These are phyloP conservation scores for Ananas comosus DNA, from an alignment of 176 grass and related monocot species.

Conservation along the genomic window DNA sequence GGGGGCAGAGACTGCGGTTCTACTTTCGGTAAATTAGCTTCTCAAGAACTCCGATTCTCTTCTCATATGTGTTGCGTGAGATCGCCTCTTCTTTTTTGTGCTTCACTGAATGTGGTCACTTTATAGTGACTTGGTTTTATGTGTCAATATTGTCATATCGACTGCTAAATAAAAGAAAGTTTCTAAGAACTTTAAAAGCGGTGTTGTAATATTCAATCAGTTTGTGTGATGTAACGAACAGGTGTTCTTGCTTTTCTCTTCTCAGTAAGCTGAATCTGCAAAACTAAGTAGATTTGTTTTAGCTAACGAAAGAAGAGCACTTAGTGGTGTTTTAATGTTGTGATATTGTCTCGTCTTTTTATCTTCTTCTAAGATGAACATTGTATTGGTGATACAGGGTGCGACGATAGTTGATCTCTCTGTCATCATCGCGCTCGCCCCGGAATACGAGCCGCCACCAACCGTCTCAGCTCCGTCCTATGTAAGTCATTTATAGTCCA, in stretches of 20 bases:
- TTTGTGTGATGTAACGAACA: too few species aligned
- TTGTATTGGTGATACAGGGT: constrained; percentile 36
- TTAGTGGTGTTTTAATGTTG: too few species aligned
- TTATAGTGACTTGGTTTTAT: not conserved
- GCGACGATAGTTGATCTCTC: constrained; percentile 75
- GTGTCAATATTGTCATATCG: not conserved
- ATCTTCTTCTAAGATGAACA: constrained; percentile 2
- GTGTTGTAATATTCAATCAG: too few species aligned
- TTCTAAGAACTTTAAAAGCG: too few species aligned
- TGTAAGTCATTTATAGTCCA: constrained; percentile 29
- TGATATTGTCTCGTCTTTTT: constrained; percentile 7
- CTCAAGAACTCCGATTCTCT: not conserved
- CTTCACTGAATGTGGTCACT: not conserved
- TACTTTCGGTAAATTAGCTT: constrained; percentile 59
- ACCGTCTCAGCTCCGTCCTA: constrained; percentile 29
- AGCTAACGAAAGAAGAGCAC: too few species aligned
- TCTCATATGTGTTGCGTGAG: not conserved
- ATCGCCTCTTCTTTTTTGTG: not conserved
- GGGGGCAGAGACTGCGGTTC: constrained; percentile 86
- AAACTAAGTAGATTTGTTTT: too few species aligned
- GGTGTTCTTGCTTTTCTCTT: too few species aligned
- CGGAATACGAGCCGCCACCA: constrained; percentile 49
- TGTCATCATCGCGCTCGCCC: constrained; percentile 53
- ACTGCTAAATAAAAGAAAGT: too few species aligned
- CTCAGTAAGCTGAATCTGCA: too few species aligned